Base-by-base conservation (phyloP, 2,329 filamentous ascomycete species). In the Diaporthe aspalathi region DNA sequence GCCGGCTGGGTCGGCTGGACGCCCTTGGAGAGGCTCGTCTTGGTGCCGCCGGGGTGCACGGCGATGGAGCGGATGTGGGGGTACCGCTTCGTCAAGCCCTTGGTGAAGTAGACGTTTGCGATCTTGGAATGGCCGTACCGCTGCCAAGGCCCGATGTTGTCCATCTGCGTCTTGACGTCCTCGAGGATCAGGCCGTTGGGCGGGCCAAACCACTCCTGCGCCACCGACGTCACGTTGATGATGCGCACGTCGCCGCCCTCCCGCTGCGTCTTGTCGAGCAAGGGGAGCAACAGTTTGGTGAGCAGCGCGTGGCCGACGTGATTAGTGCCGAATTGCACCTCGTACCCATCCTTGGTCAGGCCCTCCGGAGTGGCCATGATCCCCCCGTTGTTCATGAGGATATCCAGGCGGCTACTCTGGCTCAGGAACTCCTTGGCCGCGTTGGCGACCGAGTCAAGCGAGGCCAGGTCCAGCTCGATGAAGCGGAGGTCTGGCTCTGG, bases 261-360 rank as follows among this genome's bases (percentile, higher is more conserved):
- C 20, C 62, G 50, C 1, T 50, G 12, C 22, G 78, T 79, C 12
- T 75, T 70, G 20, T 73, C 67, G 6, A 80, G 73, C 5, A 76
- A 50, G 1, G 78, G 78, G 7, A 76, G 67, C 14, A 85, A 74
- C 2, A 82, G 76, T 56, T 82, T 80, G 45, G 79, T 79, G 2
- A 87, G 78, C 0, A 84, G 77, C 1, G 83, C 83, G 68, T 86
- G 84, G 22, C 84, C 84, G 22, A 86, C 72, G 75, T 86, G 83
- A 73, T 87, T 87, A 4, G 81, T 84, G 17, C 81, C 84, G 72
- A 86, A 84, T 68, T 85, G 82, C 20, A 82, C 73, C 74, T 87
- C 85, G 75, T 85, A 86, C 20, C 84, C 84, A n/a, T 85, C 82
- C 12, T 74, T 71, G 3, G 83, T 84, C 11, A 80, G 72, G 5